Evolutionary conservation across 352 stramenopile genomes (phyloP).

Genomic region (Pythium scleroteichum): DNA sequence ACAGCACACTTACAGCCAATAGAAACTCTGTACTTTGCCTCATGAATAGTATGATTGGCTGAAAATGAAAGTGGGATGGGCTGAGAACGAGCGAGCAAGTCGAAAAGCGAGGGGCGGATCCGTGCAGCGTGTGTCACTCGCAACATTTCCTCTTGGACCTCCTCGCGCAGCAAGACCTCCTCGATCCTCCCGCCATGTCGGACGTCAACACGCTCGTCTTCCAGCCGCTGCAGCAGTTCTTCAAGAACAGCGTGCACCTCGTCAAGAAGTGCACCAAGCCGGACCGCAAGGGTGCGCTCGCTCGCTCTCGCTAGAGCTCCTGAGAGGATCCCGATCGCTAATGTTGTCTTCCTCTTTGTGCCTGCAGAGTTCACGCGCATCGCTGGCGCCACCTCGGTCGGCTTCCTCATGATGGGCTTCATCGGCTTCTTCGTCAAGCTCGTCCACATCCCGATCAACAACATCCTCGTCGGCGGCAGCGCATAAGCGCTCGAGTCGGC

Average conservation of each 20-base stretch:
- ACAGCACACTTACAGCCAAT: constrained; percentile 16
- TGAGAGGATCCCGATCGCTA: background rate
- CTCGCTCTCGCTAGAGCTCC: background rate
- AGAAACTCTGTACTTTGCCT: too few species aligned
- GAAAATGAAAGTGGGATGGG: constrained; percentile 6
- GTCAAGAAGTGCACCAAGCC: constrained; percentile 99
- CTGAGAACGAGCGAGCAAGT: constrained; percentile 3
- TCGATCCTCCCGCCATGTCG: constrained; percentile 57
- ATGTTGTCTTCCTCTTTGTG: constrained; percentile 21
- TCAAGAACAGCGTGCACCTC: constrained; percentile 97
- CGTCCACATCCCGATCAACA: constrained; percentile 99
- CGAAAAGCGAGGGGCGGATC: constrained; percentile 4
- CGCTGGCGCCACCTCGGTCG: constrained; percentile 93
- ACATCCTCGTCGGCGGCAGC: constrained; percentile 96
- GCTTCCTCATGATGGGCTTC: constrained; percentile 99
- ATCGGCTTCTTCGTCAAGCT: constrained; percentile 99
- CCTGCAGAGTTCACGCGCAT: constrained; percentile 94
- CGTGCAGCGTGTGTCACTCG: constrained; percentile 11
- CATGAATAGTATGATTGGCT: constrained; percentile 25
- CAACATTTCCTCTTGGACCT: constrained; percentile 24
- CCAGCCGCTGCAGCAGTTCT: constrained; percentile 96
- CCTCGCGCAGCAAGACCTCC: constrained; percentile 10
- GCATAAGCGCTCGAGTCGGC: constrained; percentile 39
- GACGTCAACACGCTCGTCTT: constrained; percentile 93
- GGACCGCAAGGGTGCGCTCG: constrained; percentile 92